Evolutionary conservation across 768 basidiomycete species (phyloP).

Genomic region (button mushroom (Agaricus bisporus)): DNA sequence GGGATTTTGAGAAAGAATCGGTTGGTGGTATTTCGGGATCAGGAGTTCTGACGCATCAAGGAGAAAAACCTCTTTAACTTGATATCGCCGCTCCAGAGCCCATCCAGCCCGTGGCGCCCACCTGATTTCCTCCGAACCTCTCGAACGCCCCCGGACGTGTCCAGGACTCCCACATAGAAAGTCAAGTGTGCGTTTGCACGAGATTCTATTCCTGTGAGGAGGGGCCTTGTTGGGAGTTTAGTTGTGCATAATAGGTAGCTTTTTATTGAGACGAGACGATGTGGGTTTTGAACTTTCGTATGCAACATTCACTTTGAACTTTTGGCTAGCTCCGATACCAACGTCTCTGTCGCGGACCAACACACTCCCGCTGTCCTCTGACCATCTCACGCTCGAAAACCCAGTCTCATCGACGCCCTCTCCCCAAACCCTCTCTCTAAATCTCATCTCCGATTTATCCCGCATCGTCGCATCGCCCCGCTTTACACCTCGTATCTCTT

Average conservation of each 20-base stretch:
- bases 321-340: slow-evolving; percentile 20
- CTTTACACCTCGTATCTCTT: slow-evolving; percentile 19
- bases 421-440: slow-evolving; percentile 24
- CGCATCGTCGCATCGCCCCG: slow-evolving; percentile 2
- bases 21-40: neutral
- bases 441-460: slow-evolving; percentile 9
- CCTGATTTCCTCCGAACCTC: slow-evolving; percentile 77
- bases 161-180: slow-evolving; percentile 39
- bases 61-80: neutral
- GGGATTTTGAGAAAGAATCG: neutral
- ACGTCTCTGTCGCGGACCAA: slow-evolving; percentile 36
- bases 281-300: slow-evolving; percentile 14
- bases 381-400: slow-evolving; percentile 75
- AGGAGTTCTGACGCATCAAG: neutral
- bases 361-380: slow-evolving; percentile 44
- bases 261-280: slow-evolving; percentile 17
- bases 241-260: slow-evolving; percentile 23
- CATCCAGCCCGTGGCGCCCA: slow-evolving; percentile 41
- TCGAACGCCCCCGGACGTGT: slow-evolving; percentile 78
- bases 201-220: slow-evolving; percentile 18
- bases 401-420: slow-evolving; percentile 52
- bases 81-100: slow-evolving; percentile 61
- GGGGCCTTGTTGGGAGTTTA: slow-evolving; percentile 51
- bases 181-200: slow-evolving; percentile 10
- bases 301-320: neutral